These are phyloP conservation scores for Pestalotiopsis sp. DNA, from an alignment of 2,329 filamentous ascomycete species.

Conservation along the genomic window DNA sequence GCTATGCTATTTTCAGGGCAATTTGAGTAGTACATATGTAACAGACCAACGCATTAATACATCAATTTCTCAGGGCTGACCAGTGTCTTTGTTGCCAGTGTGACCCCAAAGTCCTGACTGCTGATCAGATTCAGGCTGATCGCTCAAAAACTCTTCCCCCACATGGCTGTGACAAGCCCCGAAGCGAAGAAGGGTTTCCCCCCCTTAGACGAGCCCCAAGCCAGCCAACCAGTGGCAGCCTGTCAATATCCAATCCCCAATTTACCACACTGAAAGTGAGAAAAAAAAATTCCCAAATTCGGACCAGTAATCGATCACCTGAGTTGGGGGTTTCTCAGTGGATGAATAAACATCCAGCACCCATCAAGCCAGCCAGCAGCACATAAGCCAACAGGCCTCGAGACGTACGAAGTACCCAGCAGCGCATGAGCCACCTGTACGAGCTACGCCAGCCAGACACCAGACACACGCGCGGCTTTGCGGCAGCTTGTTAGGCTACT, in stretches of 20 bases:
- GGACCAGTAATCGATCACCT: background rate
- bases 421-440: background rate
- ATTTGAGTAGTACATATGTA: background rate
- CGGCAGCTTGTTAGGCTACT: background rate
- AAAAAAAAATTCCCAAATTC: background rate
- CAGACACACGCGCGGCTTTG: background rate
- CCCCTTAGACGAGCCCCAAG: background rate
- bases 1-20: too few relatives aligned
- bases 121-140: background rate
- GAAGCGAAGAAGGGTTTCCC: background rate
- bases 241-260: slow-evolving; percentile 2
- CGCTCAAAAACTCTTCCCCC: background rate
- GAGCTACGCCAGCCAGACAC: background rate
- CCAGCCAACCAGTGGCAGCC: background rate
- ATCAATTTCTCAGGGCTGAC: background rate
- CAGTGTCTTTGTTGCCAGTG: background rate
- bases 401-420: background rate
- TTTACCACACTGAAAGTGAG: background rate
- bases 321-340: background rate
- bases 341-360: background rate
- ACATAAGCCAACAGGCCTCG: too few relatives aligned
- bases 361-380: background rate
- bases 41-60: background rate
- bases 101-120: background rate
- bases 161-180: background rate